A percentile compares a stretch with the other conserved stretches of the same genome.
Conservation (phyloP, 352 stramenopile genomes). For the Pythium scleroteichum region DNA sequence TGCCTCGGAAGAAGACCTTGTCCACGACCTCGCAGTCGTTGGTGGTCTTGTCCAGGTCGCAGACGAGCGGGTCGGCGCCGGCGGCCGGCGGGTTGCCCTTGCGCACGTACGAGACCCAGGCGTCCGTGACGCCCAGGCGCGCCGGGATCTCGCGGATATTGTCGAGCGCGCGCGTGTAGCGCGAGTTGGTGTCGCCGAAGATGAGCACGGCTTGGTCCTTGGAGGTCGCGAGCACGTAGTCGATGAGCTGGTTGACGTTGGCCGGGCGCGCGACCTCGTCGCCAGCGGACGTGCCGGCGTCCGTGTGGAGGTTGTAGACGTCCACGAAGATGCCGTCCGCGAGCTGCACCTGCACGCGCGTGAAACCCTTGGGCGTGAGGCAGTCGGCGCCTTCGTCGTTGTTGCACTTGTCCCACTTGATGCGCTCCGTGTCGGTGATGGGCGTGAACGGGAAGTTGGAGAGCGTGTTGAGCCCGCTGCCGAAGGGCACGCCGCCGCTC, state of each 20-base stretch:
- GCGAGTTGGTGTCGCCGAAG: conserved; percentile 56
- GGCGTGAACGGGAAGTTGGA: conserved; percentile 42
- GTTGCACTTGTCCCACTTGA: conserved; percentile 44
- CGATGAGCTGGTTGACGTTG: conserved; percentile 44
- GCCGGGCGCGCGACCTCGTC: conserved; percentile 34
- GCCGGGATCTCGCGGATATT: conserved; percentile 37
- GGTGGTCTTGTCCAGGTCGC: conserved; percentile 32
- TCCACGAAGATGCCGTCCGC: conserved; percentile 39
- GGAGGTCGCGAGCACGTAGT: conserved; percentile 39
- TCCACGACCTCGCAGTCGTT: conserved; percentile 49
- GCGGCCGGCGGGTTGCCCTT: conserved; percentile 31
- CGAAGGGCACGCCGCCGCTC: conserved; percentile 21
- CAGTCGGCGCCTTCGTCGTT: conserved; percentile 43
- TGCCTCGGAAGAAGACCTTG: conserved; percentile 54
- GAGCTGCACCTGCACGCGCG: conserved; percentile 38
- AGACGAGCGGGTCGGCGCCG: conserved; percentile 37
- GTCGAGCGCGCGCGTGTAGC: conserved; percentile 41
- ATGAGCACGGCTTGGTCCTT: conserved; percentile 42
- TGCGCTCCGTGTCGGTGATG: conserved; percentile 33
- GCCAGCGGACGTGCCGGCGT: conserved; percentile 30
- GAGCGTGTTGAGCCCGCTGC: conserved; percentile 43
- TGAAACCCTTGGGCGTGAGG: conserved; percentile 56
- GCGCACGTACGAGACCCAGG: conserved; percentile 39
- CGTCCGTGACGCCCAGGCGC: conserved; percentile 35
- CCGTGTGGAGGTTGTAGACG: conserved; percentile 50